These are phyloP conservation scores for Hypericum perforatum DNA, from an alignment of 345 rosid genomes.

Conservation along the genomic window DNA sequence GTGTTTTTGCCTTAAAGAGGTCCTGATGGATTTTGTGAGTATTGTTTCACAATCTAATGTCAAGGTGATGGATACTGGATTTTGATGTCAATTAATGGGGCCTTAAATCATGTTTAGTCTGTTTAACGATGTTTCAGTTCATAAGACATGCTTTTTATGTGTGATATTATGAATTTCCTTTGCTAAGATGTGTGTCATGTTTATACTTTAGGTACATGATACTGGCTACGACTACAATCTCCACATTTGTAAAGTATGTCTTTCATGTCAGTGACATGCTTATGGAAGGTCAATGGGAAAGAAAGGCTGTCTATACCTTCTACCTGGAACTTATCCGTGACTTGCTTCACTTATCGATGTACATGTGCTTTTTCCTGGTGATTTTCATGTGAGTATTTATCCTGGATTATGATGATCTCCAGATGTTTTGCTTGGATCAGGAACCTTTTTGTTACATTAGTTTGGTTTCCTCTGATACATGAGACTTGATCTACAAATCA, in stretches of 20 bases:
- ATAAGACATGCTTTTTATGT: not conserved
- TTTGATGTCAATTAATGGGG: no score
- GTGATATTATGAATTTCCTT: not conserved
- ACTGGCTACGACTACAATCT: slow-evolving; percentile 78
- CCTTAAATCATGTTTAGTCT: no score
- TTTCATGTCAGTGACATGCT: slow-evolving; percentile 87
- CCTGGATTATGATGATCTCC: not conserved
- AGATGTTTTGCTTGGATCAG: not conserved
- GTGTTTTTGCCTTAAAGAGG: no score
- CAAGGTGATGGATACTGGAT: no score
- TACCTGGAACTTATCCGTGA: slow-evolving; percentile 90
- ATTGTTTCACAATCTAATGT: no score
- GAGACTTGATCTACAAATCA: not conserved
- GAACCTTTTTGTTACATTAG: no score
- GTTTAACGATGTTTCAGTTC: no score
- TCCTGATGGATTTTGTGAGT: no score
- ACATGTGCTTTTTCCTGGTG: slow-evolving; percentile 90
- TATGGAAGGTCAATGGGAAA: slow-evolving; percentile 98
- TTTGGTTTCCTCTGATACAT: no score
- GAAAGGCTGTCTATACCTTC: slow-evolving; percentile 80
- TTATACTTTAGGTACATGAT: slow-evolving; percentile 69
- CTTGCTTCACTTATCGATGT: slow-evolving; percentile 91
- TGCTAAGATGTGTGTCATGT: slow-evolving; percentile 1
- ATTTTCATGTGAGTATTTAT: slow-evolving; percentile 74
- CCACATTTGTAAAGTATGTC: slow-evolving; percentile 69